Percentiles rank a stretch among this genome's conserved stretches.
These are phyloP conservation scores for Russula sp. DNA, from an alignment of 768 basidiomycete genomes.

Conservation along the genomic window DNA sequence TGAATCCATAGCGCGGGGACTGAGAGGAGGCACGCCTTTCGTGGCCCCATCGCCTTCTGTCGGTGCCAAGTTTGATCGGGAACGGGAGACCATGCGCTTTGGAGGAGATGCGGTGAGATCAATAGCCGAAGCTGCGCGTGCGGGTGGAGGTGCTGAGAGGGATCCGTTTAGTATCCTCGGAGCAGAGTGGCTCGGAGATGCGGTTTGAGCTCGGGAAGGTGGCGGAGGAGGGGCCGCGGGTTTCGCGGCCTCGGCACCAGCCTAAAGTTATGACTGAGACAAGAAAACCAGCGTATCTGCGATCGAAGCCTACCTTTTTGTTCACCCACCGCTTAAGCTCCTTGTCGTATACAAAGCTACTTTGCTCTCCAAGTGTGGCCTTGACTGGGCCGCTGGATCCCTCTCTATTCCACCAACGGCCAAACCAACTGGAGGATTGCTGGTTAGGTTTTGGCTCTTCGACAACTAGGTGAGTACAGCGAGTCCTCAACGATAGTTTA, in stretches of 20 bases:
- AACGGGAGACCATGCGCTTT: slow-evolving; percentile 46
- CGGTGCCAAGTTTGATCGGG: slow-evolving; percentile 62
- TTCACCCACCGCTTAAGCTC: slow-evolving; percentile 97
- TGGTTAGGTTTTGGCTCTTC: slow-evolving; percentile 24
- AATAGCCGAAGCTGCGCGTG: slow-evolving; percentile 58
- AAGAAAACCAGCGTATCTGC: neutral
- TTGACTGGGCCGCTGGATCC: slow-evolving; percentile 64
- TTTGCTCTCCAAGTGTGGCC: slow-evolving; percentile 91
- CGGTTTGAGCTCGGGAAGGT: slow-evolving; percentile 79
- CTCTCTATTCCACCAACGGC: slow-evolving; percentile 74
- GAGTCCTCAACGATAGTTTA: neutral
- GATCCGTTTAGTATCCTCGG: slow-evolving; percentile 34
- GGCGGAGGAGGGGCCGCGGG: slow-evolving; percentile 60
- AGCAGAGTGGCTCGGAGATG: slow-evolving; percentile 62
- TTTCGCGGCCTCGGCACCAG: slow-evolving; percentile 47
- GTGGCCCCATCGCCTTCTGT: slow-evolving; percentile 26
- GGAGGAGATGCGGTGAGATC: slow-evolving; percentile 52
- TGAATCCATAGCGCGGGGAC: slow-evolving; percentile 25
- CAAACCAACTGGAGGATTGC: slow-evolving; percentile 64
- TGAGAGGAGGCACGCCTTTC: slow-evolving; percentile 34
- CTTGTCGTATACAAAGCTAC: slow-evolving; percentile 86
- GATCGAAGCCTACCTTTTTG: slow-evolving; percentile 58
- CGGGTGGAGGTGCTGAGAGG: slow-evolving; percentile 37
- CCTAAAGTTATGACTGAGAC: slow-evolving; percentile 35
- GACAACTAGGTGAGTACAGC: neutral